Conservation (phyloP, 257 asterid genomes). For the Rubia yunnanensis region DNA sequence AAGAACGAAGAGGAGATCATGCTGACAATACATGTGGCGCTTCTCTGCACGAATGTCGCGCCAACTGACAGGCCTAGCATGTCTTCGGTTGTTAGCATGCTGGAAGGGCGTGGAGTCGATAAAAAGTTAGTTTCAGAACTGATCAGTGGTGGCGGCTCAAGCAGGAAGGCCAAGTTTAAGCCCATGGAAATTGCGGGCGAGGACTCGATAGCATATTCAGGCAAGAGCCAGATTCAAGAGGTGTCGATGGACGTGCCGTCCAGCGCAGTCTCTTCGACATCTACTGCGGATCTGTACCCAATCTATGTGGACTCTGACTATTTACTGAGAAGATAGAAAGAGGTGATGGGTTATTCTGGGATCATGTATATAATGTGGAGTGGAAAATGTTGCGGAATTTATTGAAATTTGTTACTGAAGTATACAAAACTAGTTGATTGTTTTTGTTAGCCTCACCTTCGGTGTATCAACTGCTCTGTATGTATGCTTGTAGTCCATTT, state of each 20-base stretch:
- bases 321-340: background rate
- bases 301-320: background rate
- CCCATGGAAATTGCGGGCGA: background rate
- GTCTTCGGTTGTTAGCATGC: constrained; percentile 57
- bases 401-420: too few relatives aligned
- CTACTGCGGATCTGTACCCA: background rate
- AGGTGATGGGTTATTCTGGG: background rate
- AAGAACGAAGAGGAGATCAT: constrained; percentile 31
- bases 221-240: background rate
- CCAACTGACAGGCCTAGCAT: constrained; percentile 49
- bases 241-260: background rate
- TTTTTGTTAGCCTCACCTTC: too few relatives aligned
- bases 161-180: background rate
- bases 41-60: constrained; percentile 37
- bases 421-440: too few relatives aligned
- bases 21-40: constrained; percentile 34
- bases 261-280: background rate
- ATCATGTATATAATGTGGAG: background rate
- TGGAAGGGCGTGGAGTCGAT: constrained; percentile 36
- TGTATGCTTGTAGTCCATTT: too few relatives aligned
- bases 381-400: background rate
- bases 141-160: background rate
- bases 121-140: constrained; percentile 11
- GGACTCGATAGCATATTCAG: background rate
- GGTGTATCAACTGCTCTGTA: too few relatives aligned